Base-by-base conservation (phyloP, 306 rosid species). In the Inga oerstediana region DNA sequence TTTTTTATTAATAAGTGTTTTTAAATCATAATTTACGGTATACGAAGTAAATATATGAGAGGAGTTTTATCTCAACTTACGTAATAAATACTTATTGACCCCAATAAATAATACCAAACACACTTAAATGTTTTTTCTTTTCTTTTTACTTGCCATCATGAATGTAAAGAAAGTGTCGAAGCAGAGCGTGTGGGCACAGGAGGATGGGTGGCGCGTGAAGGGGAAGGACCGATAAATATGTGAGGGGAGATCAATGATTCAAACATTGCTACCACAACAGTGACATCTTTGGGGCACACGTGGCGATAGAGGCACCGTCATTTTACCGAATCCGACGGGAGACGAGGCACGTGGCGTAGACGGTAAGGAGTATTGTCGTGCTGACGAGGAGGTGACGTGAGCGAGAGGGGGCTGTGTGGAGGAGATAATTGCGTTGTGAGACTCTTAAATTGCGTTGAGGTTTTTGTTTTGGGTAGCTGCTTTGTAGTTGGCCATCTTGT, bases 291-390 rank as follows among this genome's bases (percentile, higher is more conserved):
- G 13, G 72, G 84, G 12, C 44, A 79, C 85, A 85, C 91, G 91
- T 82, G 86, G 72, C 76, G 20, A n/a, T 0, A 17, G 69, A 32
- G 80, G 84, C 87, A 85, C 92, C 94, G 94, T 78, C 88, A 68
- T 87, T 87, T 91, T 92, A 91, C 94, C 88, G 86, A 24, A 80
- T 83, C 82, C 83, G 49, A 86, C 79, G 74, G 76, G 17, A 41
- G 64, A 72, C 69, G 6, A 48, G 84, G 79, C 88, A 84, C 89
- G 86, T 84, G 91, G 58, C 13, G 79, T 54, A 62, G 79, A 44
- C 72, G 46, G 11, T 15, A 4, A 14, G 71, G 71, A 44, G 11
- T 43, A 14, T 65, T 48, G 76, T 17, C 37, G 37, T 45, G 82
- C 89, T 78, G 86, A 85, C 44, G 75, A 27, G 10, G 5, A 32